These are phyloP conservation scores for Penicillium italicum DNA, from an alignment of 2,329 filamentous ascomycete species.

Conservation along the genomic window DNA sequence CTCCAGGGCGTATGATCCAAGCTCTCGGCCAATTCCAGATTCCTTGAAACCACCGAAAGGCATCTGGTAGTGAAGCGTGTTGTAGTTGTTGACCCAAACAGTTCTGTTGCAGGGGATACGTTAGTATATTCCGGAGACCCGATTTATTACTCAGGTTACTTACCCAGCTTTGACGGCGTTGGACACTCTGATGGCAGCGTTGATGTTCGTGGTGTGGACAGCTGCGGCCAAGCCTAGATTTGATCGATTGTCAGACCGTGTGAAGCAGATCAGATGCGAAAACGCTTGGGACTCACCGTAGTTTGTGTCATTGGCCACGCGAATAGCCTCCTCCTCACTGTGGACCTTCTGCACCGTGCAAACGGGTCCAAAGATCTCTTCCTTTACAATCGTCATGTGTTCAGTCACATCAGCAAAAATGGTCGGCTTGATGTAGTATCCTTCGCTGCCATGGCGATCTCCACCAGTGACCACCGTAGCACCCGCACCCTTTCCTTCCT, in stretches of 20 bases:
- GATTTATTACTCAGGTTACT: slow-evolving; percentile 40
- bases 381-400: slow-evolving; percentile 66
- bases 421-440: slow-evolving; percentile 85
- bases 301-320: slow-evolving; percentile 66
- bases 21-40: slow-evolving; percentile 42
- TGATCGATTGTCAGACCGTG: slow-evolving; percentile 36
- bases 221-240: slow-evolving; percentile 69
- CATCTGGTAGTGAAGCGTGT: slow-evolving; percentile 53
- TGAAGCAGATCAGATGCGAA: not conserved
- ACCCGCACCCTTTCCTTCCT: slow-evolving; percentile 62
- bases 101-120: slow-evolving; percentile 33
- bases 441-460: slow-evolving; percentile 68
- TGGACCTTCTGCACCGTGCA: slow-evolving; percentile 70
- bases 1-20: slow-evolving; percentile 42
- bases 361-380: slow-evolving; percentile 80
- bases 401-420: slow-evolving; percentile 73
- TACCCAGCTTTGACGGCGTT: slow-evolving; percentile 65
- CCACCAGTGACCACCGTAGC: slow-evolving; percentile 64
- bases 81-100: slow-evolving; percentile 68
- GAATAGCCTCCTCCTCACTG: slow-evolving; percentile 66
- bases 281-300: slow-evolving; percentile 59
- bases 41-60: slow-evolving; percentile 41
- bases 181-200: slow-evolving; percentile 71
- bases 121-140: not conserved
- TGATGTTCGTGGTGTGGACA: slow-evolving; percentile 72